Evolutionary conservation across 176 grass and related monocot genomes (phyloP).

Genomic region (Chloris gayana): DNA sequence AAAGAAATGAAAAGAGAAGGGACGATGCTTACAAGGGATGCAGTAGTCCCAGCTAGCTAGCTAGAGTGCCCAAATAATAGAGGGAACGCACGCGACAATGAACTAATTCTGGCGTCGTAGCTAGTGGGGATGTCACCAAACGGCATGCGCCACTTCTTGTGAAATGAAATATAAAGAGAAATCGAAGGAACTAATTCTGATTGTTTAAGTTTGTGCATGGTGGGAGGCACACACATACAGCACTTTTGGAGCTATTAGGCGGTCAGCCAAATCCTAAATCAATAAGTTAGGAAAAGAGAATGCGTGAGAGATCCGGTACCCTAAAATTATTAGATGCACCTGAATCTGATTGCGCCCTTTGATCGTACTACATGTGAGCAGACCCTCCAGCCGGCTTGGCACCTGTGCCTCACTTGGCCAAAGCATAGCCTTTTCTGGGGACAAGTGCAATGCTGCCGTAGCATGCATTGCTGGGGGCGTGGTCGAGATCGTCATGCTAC

Average conservation of each 20-base stretch:
- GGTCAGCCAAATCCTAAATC: constrained; percentile 17
- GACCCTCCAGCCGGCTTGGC: neutral
- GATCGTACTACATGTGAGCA: neutral
- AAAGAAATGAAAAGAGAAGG: constrained; percentile 36
- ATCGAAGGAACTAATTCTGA: neutral
- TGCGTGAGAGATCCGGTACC: neutral
- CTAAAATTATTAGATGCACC: neutral
- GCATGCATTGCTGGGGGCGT: too few species aligned
- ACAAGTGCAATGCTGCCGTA: too few species aligned
- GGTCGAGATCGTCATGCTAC: too few species aligned
- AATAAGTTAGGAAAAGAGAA: neutral
- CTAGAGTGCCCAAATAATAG: constrained; percentile 38
- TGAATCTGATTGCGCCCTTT: neutral
- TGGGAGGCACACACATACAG: neutral
- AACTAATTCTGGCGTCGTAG: constrained; percentile 26
- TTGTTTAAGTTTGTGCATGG: neutral
- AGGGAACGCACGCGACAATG: constrained; percentile 17
- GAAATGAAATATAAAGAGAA: neutral
- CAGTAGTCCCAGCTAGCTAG: too few species aligned
- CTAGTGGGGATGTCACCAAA: constrained; percentile 35
- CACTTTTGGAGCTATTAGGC: constrained; percentile 20
- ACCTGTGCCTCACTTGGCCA: neutral
- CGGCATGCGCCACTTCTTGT: neutral
- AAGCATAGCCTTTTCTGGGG: neutral
- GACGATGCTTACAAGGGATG: constrained; percentile 32